Percentiles rank a stretch among this genome's conserved stretches.
These are phyloP conservation scores for Epichloe festucae DNA, from an alignment of 2,329 filamentous ascomycete species.

Conservation along the genomic window DNA sequence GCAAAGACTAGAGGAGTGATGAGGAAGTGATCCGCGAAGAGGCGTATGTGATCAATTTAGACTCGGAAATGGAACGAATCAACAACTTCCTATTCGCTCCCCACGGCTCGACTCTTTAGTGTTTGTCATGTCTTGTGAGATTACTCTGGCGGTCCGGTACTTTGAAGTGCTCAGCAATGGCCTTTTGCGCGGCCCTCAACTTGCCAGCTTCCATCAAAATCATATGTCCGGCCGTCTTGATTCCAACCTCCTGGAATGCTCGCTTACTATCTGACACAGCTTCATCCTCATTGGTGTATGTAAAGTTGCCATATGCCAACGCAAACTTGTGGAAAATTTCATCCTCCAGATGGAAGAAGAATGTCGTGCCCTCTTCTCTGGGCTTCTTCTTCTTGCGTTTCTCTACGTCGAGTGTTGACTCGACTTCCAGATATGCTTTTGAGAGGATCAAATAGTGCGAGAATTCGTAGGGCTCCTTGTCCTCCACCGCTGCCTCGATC, in stretches of 20 bases:
- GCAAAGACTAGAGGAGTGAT: conserved; percentile 56
- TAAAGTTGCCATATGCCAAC: conserved; percentile 53
- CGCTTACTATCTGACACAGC: conserved; percentile 80
- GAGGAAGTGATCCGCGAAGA: not conserved
- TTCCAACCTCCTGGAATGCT: conserved; percentile 85
- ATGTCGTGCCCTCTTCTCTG: conserved; percentile 47
- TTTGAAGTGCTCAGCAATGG: conserved; percentile 60
- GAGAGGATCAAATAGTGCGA: conserved; percentile 85
- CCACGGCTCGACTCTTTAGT: too few relatives aligned
- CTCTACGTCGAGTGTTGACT: conserved; percentile 62
- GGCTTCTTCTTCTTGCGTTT: conserved; percentile 50
- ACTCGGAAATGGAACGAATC: too few relatives aligned
- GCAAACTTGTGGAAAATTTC: conserved; percentile 75
- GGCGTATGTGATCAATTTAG: not conserved
- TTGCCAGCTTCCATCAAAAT: conserved; percentile 73
- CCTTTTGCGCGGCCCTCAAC: conserved; percentile 65
- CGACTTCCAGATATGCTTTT: conserved; percentile 84
- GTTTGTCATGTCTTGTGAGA: too few relatives aligned
- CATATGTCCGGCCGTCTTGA: conserved; percentile 72
- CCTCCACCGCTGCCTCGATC: conserved; percentile 74
- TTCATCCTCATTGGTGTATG: conserved; percentile 72
- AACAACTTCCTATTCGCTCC: too few relatives aligned
- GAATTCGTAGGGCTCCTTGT: conserved; percentile 86
- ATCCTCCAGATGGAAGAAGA: conserved; percentile 94
- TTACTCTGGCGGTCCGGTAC: not conserved